These are phyloP conservation scores for Fusarium drepaniforme DNA, from an alignment of 2,329 filamentous ascomycete species.

Conservation along the genomic window DNA sequence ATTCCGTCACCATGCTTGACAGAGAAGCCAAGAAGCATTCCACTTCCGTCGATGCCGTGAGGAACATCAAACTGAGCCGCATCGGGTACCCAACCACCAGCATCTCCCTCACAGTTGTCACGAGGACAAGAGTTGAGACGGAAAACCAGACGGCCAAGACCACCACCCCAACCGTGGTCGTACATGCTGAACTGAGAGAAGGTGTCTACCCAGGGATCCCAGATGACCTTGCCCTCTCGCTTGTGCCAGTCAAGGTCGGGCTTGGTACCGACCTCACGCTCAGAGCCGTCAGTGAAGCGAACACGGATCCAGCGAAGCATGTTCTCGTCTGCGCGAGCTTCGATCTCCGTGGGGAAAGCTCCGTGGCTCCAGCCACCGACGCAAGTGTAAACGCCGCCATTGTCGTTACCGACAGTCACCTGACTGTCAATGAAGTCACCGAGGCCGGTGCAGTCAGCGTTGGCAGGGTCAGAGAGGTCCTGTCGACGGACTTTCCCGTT, in stretches of 20 bases:
- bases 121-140: background rate
- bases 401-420: background rate
- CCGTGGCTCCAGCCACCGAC: background rate
- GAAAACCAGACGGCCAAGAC: background rate
- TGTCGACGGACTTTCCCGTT: background rate
- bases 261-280: background rate
- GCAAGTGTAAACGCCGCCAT: background rate
- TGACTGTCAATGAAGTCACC: background rate
- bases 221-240: background rate
- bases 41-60: background rate
- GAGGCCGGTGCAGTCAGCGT: background rate
- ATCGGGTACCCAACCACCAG: background rate
- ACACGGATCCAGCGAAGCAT: constrained; percentile 5
- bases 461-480: background rate
- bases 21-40: constrained; percentile 2
- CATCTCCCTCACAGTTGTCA: constrained; percentile 1
- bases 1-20: background rate
- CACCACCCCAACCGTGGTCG: background rate
- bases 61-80: background rate
- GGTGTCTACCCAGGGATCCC: constrained; percentile 1
- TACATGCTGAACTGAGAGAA: constrained; percentile 2
- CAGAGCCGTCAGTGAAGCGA: background rate
- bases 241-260: background rate
- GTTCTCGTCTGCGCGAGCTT: background rate
- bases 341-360: constrained; percentile 5